Evolutionary conservation across 129 eudicot species (phyloP), one percentile per base, ranked within the genome.

Genomic region (Deinandra increscens): DNA sequence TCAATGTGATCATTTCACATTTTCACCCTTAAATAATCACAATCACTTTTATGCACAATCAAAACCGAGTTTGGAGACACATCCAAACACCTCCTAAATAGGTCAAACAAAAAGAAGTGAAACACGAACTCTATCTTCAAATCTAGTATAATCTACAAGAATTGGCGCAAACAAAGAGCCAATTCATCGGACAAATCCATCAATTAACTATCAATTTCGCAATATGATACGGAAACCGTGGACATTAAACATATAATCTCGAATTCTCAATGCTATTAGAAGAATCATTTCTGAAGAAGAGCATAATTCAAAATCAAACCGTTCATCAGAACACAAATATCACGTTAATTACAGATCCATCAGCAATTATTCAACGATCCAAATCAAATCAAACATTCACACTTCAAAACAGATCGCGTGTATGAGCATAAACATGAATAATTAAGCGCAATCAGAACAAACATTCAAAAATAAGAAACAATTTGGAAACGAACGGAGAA

Each of bases 31-130:
- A 19, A 18, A 70, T 3, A 39, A 56, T 26, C 38, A 70, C 10
- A 22, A 4, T 26, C 23, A 39, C 39, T 22, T 39, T 14, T 10
- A 38, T 7, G 19, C 31, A 54, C 50, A 53, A 38, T 37, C 68
- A 59, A 39, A 70, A 60, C 69, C 15, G 60, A 43, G 48, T 18
- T 17, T 20, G 34, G 39, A 19, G 49, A 13, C 19, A 46, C 67
- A 71, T 56, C 69, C 69, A 37, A 68, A 68, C 64, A 54, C 43
- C 14, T 19, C 51, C 38, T 45, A 72, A 72, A 33, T 41, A 13
- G 41, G 55, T 8, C 9, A 23, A 29, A 14, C 63, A 36, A 49
- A 41, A 64, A 7, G 4, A 38, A 33, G 37, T 64, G 69, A 64
- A 64, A 41, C n/a, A n/a, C n/a, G 2, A 29, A 3, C 19, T 70